Evolutionary conservation across 768 basidiomycete species (phyloP).

Genomic region (Podaxis sp.): DNA sequence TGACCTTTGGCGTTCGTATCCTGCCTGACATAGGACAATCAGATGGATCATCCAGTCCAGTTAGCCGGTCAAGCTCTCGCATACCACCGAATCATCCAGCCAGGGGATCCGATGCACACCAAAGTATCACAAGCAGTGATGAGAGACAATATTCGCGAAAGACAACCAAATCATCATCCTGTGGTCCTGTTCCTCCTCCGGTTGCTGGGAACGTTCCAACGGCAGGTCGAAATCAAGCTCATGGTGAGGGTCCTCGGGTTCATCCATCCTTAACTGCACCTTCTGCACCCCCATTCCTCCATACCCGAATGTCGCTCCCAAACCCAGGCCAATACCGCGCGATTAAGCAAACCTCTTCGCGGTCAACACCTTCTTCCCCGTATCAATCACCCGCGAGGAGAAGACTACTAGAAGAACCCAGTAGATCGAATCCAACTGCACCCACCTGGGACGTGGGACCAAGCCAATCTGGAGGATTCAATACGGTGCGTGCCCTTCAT

Average conservation of each 20-base stretch:
- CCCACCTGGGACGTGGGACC: neutral
- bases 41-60: neutral
- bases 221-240: neutral
- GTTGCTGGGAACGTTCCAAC: neutral
- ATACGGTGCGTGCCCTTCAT: neutral
- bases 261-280: neutral
- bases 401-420: neutral
- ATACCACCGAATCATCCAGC: neutral
- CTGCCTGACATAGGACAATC: neutral
- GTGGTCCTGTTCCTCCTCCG: neutral
- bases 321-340: neutral
- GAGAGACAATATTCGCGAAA: conserved; percentile 6
- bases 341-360: neutral
- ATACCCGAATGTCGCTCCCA: neutral
- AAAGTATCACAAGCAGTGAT: neutral
- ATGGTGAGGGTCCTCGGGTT: too few relatives aligned
- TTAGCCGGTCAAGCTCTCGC: neutral
- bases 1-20: neutral
- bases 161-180: neutral
- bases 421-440: conserved; percentile 1
- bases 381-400: neutral
- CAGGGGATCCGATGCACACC: neutral
- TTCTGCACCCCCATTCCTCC: neutral
- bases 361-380: neutral
- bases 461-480: neutral